These are phyloP conservation scores for Clavispora carvajalis DNA, from an alignment of 805 yeast species.

Conservation along the genomic window DNA sequence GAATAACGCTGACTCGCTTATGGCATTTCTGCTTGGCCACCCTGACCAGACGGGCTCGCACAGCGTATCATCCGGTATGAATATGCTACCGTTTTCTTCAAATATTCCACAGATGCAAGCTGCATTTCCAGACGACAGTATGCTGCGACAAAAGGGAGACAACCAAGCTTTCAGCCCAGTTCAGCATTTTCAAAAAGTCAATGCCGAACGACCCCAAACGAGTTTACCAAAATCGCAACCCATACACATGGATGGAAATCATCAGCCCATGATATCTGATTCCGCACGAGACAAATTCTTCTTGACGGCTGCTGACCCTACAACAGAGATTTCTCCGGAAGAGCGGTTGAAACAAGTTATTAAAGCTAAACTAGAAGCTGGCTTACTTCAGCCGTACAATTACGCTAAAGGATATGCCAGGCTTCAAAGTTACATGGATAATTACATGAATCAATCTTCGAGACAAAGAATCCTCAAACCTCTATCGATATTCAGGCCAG, in stretches of 20 bases:
- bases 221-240: not conserved
- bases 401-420: conserved; percentile 92
- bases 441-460: conserved; percentile 79
- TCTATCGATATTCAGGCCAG: conserved; percentile 79
- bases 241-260: conserved; percentile 6
- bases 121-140: not conserved
- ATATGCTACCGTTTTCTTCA: conserved; percentile 28
- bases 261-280: conserved; percentile 50
- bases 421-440: conserved; percentile 85
- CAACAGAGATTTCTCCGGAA: conserved; percentile 89
- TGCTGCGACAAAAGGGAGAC: not conserved
- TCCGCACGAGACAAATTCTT: conserved; percentile 91
- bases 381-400: conserved; percentile 84
- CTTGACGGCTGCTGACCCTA: conserved; percentile 94
- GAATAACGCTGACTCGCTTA: conserved; percentile 9
- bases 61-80: conserved; percentile 6
- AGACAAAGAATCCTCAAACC: conserved; percentile 85
- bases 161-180: not conserved
- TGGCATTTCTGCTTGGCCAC: conserved; percentile 10
- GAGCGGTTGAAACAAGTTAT: conserved; percentile 90
- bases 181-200: conserved; percentile 12
- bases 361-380: conserved; percentile 91
- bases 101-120: conserved; percentile 6
- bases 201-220: conserved; percentile 3
- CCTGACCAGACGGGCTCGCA: not conserved